Percentiles rank a stretch among this genome's conserved stretches.
Evolutionary conservation across 1,284 basidiomycete genomes (phyloP).

Genomic region (Ceratobasidium papillatum): DNA sequence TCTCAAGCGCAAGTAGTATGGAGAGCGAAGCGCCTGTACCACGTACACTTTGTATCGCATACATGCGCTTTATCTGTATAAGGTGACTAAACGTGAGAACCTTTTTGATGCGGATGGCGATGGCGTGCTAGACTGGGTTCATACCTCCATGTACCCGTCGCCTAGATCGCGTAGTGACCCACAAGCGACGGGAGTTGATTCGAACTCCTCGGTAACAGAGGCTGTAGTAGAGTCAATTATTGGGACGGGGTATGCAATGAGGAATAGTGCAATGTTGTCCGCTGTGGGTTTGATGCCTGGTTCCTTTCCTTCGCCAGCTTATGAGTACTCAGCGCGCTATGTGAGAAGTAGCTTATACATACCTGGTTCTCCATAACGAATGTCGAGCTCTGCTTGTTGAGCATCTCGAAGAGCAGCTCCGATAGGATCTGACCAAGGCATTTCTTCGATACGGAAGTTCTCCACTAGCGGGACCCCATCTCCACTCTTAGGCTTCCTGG

Average conservation of each 20-base stretch:
- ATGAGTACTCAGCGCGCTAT: not conserved
- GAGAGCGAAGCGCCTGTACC: constrained; percentile 24
- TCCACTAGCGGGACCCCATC: constrained; percentile 1
- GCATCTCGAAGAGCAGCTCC: constrained; percentile 31
- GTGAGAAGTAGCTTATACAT: not conserved
- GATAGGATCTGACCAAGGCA: constrained; percentile 27
- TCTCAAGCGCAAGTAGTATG: constrained; percentile 17
- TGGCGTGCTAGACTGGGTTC: not conserved
- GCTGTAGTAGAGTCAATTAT: not conserved
- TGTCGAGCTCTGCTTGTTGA: constrained; percentile 25
- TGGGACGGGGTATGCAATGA: constrained; percentile 24
- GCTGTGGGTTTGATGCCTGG: constrained; percentile 31
- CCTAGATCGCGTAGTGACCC: constrained; percentile 22
- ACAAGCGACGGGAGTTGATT: constrained; percentile 24
- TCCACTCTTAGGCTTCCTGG: not conserved
- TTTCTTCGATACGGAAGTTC: constrained; percentile 31
- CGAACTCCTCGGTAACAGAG: not conserved
- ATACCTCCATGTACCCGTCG: constrained; percentile 38
- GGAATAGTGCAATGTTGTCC: constrained; percentile 35
- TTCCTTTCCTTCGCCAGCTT: constrained; percentile 1
- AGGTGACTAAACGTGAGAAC: constrained; percentile 2
- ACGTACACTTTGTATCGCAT: constrained; percentile 23
- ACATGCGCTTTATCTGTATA: constrained; percentile 29
- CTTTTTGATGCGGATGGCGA: not conserved
- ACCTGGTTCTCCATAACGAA: constrained; percentile 9